Conservation (phyloP, 2,329 filamentous ascomycete genomes). For the Grosmannia clavigera region DNA sequence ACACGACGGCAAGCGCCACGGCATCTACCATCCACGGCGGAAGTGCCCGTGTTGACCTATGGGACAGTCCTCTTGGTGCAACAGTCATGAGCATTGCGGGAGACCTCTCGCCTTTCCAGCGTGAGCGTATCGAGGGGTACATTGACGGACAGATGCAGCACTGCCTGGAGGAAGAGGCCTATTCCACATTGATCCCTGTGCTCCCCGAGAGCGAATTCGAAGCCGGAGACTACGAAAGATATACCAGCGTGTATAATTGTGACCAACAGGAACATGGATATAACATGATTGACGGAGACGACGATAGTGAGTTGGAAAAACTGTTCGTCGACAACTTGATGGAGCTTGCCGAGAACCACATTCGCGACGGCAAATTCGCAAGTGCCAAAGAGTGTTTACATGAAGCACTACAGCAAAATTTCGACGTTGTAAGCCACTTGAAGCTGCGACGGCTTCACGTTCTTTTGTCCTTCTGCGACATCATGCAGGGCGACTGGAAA, state of each 20-base stretch:
- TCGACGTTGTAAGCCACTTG: not conserved
- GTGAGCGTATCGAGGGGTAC: not conserved
- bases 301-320: not conserved
- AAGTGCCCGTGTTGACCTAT: not conserved
- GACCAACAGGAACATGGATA: not conserved
- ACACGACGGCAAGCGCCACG: not conserved
- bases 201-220: not conserved
- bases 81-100: not conserved
- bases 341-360: not conserved
- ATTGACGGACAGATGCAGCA: not conserved
- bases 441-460: not conserved
- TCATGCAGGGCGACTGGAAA: not conserved
- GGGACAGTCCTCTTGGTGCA: not conserved
- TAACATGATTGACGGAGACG: not conserved
- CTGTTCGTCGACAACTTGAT: not conserved
- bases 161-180: not conserved
- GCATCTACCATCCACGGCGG: not conserved
- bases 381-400: not conserved
- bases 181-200: not conserved
- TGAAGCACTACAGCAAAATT: not conserved
- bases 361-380: not conserved
- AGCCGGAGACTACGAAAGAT: not conserved
- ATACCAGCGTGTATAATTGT: not conserved
- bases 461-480: not conserved
- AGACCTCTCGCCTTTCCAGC: not conserved